Evolutionary conservation across 192 early-diverging fungal species (phyloP).

Genomic region (Entomortierella beljakovae): DNA sequence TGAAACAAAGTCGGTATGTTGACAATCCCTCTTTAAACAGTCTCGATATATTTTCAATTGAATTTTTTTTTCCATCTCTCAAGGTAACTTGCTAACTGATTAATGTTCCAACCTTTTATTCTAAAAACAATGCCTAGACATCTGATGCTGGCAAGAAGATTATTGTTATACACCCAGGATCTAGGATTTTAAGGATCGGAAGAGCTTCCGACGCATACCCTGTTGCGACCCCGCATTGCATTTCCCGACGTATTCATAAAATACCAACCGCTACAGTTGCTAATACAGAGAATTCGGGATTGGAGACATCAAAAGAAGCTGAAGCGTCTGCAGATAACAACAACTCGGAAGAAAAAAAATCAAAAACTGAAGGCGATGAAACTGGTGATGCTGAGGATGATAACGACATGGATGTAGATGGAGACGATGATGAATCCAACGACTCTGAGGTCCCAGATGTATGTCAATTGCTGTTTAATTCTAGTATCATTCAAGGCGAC

Average conservation of each 20-base stretch:
- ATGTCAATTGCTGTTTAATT: slow-evolving; percentile 8
- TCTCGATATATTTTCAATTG: not conserved
- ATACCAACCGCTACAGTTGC: not conserved
- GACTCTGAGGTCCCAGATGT: slow-evolving; percentile 10
- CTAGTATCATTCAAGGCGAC: not conserved
- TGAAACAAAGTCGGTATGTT: slow-evolving; percentile 36
- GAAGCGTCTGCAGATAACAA: not conserved
- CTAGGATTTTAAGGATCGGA: slow-evolving; percentile 84
- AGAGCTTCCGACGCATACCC: slow-evolving; percentile 86
- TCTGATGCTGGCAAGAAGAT: slow-evolving; percentile 63
- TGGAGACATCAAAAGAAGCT: not conserved
- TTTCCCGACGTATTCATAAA: slow-evolving; percentile 70
- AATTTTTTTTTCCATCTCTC: no score
- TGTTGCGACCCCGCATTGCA: slow-evolving; percentile 79
- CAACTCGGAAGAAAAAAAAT: not conserved
- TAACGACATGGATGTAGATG: slow-evolving; percentile 39
- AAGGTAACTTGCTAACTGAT: not conserved
- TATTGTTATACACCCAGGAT: slow-evolving; percentile 90
- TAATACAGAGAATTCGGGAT: not conserved
- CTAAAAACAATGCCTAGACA: slow-evolving; percentile 20
- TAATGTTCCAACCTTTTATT: not conserved
- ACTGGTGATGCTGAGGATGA: slow-evolving; percentile 20
- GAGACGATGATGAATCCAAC: slow-evolving; percentile 22
- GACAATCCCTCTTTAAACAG: not conserved
- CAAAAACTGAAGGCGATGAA: slow-evolving; percentile 3